These are phyloP conservation scores for Claviceps lovelessii DNA, from an alignment of 2,329 filamentous ascomycete species.

Conservation along the genomic window DNA sequence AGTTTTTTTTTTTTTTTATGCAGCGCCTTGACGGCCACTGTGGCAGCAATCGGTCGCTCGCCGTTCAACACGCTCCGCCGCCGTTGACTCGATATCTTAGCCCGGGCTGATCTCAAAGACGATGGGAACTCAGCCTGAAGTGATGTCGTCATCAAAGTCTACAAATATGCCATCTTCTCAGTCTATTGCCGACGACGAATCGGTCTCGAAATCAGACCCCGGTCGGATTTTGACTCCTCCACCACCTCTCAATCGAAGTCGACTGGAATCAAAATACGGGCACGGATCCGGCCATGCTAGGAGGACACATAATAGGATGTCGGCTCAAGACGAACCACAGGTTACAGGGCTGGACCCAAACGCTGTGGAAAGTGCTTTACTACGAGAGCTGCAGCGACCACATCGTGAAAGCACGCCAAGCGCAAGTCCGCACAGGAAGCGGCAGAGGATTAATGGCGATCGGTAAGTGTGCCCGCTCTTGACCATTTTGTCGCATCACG, in stretches of 20 bases:
- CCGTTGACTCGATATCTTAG: slow-evolving; percentile 6
- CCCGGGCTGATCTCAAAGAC: not conserved
- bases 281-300: slow-evolving; percentile 20
- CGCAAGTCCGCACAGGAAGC: slow-evolving; percentile 42
- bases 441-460: slow-evolving; percentile 46
- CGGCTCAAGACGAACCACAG: slow-evolving; percentile 22
- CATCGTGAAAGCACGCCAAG: slow-evolving; percentile 38
- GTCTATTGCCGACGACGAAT: not conserved
- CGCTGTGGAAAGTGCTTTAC: slow-evolving; percentile 34
- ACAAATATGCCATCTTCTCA: slow-evolving; percentile 12
- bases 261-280: slow-evolving; percentile 27
- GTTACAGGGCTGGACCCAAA: slow-evolving; percentile 32
- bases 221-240: slow-evolving; percentile 30
- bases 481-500: not conserved
- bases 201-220: slow-evolving; percentile 9
- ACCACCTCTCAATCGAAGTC: slow-evolving; percentile 28
- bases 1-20: slow-evolving; percentile 3
- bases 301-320: slow-evolving; percentile 20
- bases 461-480: slow-evolving; percentile 28
- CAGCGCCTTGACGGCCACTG: not conserved
- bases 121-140: slow-evolving; percentile 1
- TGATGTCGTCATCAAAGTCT: slow-evolving; percentile 14
- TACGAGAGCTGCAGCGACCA: slow-evolving; percentile 36
- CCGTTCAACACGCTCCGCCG: slow-evolving; percentile 11
- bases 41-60: not conserved